Evolutionary conservation across 495 filamentous ascomycete species (phyloP).

Genomic region (Astrocystis sublimbata): DNA sequence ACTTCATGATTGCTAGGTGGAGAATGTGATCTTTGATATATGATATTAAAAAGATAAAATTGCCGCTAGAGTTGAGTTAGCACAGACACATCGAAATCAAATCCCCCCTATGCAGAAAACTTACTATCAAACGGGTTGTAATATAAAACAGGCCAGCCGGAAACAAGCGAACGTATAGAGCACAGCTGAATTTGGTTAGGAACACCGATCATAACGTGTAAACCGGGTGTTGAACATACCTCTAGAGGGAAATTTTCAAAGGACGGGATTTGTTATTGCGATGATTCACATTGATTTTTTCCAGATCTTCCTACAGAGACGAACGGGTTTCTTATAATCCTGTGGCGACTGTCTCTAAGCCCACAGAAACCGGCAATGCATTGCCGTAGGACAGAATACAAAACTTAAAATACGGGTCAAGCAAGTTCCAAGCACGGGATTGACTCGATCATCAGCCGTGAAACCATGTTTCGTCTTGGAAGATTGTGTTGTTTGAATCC

Average conservation of each 20-base stretch:
- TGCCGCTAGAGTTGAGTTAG: slow-evolving; percentile 20
- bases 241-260: neutral
- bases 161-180: slow-evolving; percentile 27
- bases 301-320: neutral
- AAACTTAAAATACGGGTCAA: slow-evolving; percentile 2
- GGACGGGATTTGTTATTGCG: neutral
- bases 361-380: neutral
- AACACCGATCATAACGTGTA: neutral
- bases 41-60: too few relatives aligned
- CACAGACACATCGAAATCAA: neutral
- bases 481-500: neutral
- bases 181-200: slow-evolving; percentile 27
- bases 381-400: slow-evolving; percentile 20
- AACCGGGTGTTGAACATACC: neutral
- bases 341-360: neutral
- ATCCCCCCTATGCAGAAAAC: neutral
- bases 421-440: slow-evolving; percentile 12
- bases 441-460: slow-evolving; percentile 8
- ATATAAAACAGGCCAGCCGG: neutral
- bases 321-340: slow-evolving; percentile 5
- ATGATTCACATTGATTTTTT: neutral
- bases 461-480: slow-evolving; percentile 4
- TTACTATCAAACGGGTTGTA: slow-evolving; percentile 30
- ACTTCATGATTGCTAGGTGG: slow-evolving; percentile 22
- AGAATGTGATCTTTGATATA: neutral